These are phyloP conservation scores for Aquilaria yunnanensis DNA, from an alignment of 345 rosid species.

Conservation along the genomic window DNA sequence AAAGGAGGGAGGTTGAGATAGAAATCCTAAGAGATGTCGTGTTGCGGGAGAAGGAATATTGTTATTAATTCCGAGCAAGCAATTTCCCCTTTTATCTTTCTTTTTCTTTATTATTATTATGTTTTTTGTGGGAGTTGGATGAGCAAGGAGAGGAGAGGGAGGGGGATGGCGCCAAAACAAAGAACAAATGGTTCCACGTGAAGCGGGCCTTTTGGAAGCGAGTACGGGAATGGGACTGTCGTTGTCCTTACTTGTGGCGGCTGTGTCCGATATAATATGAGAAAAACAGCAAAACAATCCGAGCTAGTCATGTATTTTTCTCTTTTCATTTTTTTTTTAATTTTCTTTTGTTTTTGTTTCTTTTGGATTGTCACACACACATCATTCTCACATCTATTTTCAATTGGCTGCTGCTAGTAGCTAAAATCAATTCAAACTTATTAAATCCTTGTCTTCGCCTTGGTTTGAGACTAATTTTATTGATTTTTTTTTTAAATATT, in stretches of 20 bases:
- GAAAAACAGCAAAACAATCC: neutral
- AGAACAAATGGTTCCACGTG: slow-evolving; percentile 59
- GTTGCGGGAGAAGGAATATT: slow-evolving; percentile 2
- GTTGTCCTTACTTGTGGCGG: slow-evolving; percentile 73
- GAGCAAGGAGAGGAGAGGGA: neutral
- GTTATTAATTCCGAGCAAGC: neutral
- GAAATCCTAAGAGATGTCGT: slow-evolving; percentile 24
- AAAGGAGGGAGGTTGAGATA: neutral
- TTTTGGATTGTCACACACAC: too few species aligned
- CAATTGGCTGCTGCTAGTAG: too few species aligned
- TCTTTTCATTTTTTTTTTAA: neutral
- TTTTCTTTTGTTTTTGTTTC: neutral
- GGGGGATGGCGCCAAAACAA: slow-evolving; percentile 24
- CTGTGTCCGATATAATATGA: slow-evolving; percentile 14
- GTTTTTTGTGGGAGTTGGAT: neutral
- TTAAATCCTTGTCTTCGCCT: too few species aligned
- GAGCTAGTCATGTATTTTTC: neutral
- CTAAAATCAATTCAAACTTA: too few species aligned
- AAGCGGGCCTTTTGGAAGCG: slow-evolving; percentile 64
- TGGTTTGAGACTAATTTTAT: too few species aligned
- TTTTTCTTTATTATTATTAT: too few species aligned
- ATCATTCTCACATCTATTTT: too few species aligned
- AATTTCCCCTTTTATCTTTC: neutral
- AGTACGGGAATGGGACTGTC: slow-evolving; percentile 63
- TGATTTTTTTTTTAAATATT: too few species aligned